These are phyloP conservation scores for Macrocybe gigantea DNA, from an alignment of 768 basidiomycete genomes.

Conservation along the genomic window DNA sequence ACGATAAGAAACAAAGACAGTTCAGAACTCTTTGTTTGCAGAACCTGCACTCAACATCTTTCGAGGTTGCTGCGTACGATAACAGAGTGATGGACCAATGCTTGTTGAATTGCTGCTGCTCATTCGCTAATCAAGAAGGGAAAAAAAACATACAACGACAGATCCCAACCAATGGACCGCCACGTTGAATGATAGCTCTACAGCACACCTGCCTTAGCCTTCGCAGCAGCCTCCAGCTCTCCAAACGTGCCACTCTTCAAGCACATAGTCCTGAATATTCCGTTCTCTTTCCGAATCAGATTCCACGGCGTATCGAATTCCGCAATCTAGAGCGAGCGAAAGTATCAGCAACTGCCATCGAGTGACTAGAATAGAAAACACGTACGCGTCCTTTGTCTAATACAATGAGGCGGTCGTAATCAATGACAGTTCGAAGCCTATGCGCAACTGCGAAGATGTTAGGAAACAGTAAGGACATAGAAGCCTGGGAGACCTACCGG, in stretches of 20 bases:
- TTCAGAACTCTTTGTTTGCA: too few relatives aligned
- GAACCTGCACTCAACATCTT: too few relatives aligned
- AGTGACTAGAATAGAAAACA: not conserved
- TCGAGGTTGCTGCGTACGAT: too few relatives aligned
- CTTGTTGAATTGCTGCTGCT: too few relatives aligned
- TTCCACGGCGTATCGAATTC: conserved; percentile 73
- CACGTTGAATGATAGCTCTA: too few relatives aligned
- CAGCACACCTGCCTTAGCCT: conserved; percentile 8
- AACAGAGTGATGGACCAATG: too few relatives aligned
- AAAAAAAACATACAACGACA: too few relatives aligned
- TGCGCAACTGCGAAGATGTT: conserved; percentile 50
- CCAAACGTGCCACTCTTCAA: conserved; percentile 18
- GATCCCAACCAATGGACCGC: too few relatives aligned
- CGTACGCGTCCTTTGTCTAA: conserved; percentile 63
- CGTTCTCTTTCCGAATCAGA: conserved; percentile 54
- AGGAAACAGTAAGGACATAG: not conserved
- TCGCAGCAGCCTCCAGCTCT: conserved; percentile 17
- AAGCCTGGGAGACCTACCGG: conserved; percentile 38
- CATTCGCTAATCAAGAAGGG: too few relatives aligned
- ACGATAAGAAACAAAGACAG: too few relatives aligned
- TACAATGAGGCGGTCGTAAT: conserved; percentile 76
- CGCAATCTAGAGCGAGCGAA: conserved; percentile 28
- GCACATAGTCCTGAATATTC: conserved; percentile 32
- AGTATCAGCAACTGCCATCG: not conserved
- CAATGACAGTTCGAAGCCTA: conserved; percentile 70